Base-by-base conservation (phyloP, 805 yeast genomes). In the Metschnikowia kunwiensis region DNA sequence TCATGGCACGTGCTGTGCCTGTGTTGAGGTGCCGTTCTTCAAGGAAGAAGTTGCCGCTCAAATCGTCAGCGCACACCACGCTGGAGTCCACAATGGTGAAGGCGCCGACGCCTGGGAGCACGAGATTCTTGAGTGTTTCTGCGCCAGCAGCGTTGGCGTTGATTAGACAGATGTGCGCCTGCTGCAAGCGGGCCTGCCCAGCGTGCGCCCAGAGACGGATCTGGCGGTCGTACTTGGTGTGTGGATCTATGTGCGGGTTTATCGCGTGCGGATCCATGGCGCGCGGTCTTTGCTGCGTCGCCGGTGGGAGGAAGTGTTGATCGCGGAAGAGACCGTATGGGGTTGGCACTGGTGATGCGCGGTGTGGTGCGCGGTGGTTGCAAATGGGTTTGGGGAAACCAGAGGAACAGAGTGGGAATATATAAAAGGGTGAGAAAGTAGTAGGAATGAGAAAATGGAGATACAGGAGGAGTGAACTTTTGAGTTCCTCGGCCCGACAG, bases 181-280 rank as follows among this genome's bases (percentile, higher is more conserved):
- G 50, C 21, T 75, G 75, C 12, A 91, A 65, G 5, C 68, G 63
- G 4, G 57, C 40, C 52, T 91, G 98, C 3, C 97, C 98, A 8
- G 70, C 58, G 0, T 72, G 51, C 1, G 86, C 88, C 97, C 97
- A 91, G 11, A 91, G 63, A 24, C 97, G 73, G 40, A 91, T 63
- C 55, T 91, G 97, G 24, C 98, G 72, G 58, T 89, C 96, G 54
- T 86, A 88, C 43, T 79, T 79, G 32, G 28, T 24, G 15, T 23
- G n/a, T n/a, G n/a, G n/a, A n/a, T n/a, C n/a, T n/a, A n/a, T n/a
- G n/a, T n/a, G n/a, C n/a, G n/a, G n/a, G n/a, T n/a, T n/a, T n/a
- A n/a, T n/a, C n/a, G n/a, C n/a, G n/a, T n/a, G n/a, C n/a, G n/a
- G n/a, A n/a, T n/a, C n/a, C n/a, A n/a, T n/a, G 12, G 16, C 21